Percentiles rank a stretch among this genome's conserved stretches.
Evolutionary conservation across 2,329 filamentous ascomycete species (phyloP).

Genomic region (Monilinia vaccinii-corymbosi): DNA sequence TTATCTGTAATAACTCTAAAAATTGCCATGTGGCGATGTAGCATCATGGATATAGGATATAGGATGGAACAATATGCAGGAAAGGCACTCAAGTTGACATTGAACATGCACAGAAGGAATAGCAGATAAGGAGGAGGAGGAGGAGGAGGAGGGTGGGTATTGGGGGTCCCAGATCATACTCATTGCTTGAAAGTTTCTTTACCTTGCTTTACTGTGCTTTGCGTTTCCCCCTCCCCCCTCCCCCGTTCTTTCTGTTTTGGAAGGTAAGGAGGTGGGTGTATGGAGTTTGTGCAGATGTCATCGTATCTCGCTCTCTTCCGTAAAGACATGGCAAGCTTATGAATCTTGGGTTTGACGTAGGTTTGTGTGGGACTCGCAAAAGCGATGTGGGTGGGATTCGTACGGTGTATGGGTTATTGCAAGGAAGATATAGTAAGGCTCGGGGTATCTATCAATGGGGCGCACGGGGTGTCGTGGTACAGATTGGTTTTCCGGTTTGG

Average conservation of each 20-base stretch:
- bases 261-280: no score
- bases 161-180: no score
- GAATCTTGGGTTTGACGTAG: not conserved
- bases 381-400: not conserved
- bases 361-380: not conserved
- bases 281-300: not conserved
- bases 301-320: not conserved
- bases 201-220: not conserved
- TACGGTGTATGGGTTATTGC: not conserved
- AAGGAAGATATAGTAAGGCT: not conserved
- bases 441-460: not conserved
- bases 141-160: no score
- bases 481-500: not conserved
- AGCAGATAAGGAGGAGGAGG: not conserved
- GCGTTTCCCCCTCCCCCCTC: no score
- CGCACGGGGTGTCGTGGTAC: not conserved
- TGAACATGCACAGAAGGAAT: not conserved
- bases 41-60: not conserved
- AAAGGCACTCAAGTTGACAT: not conserved
- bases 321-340: not conserved
- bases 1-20: not conserved
- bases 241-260: not conserved
- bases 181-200: no score
- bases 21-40: not conserved
- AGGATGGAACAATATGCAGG: not conserved